These are phyloP conservation scores for Massarina eburnea DNA, from an alignment of 2,329 filamentous ascomycete species.

Conservation along the genomic window DNA sequence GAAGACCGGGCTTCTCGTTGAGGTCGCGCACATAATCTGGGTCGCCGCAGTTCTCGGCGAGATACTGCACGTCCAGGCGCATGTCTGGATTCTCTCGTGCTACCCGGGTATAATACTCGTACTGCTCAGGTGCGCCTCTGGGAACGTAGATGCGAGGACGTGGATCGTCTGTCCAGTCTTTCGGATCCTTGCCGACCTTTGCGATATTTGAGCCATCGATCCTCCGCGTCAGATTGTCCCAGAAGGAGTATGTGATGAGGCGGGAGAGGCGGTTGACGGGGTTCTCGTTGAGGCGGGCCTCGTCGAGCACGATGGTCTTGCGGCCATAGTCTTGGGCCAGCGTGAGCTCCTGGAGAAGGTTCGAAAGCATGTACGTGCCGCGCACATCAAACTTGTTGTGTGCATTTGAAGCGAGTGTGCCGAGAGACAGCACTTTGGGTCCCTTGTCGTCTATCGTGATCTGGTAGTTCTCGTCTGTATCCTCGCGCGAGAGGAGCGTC, in stretches of 20 bases:
- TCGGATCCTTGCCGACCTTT: conserved; percentile 82
- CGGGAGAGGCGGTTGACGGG: conserved; percentile 85
- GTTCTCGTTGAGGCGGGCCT: conserved; percentile 90
- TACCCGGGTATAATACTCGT: conserved; percentile 83
- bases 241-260: conserved; percentile 87
- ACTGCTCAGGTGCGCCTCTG: conserved; percentile 78
- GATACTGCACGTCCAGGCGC: conserved; percentile 79
- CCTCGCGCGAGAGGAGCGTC: conserved; percentile 78
- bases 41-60: conserved; percentile 73
- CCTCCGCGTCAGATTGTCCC: conserved; percentile 84
- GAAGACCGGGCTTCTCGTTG: conserved; percentile 82
- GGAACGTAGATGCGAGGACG: conserved; percentile 92
- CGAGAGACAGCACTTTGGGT: conserved; percentile 84
- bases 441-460: conserved; percentile 97
- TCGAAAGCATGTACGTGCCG: conserved; percentile 96
- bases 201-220: conserved; percentile 90
- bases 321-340: conserved; percentile 88
- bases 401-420: conserved; percentile 82
- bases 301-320: conserved; percentile 87
- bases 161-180: conserved; percentile 92
- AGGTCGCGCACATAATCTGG: conserved; percentile 79
- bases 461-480: conserved; percentile 91
- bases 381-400: conserved; percentile 87
- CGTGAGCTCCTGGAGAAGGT: conserved; percentile 90
- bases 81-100: conserved; percentile 79